A percentile compares a stretch with the other conserved stretches of the same genome.
Conservation (phyloP, 176 grass and related monocot genomes). For the Saccharum spontaneum region DNA sequence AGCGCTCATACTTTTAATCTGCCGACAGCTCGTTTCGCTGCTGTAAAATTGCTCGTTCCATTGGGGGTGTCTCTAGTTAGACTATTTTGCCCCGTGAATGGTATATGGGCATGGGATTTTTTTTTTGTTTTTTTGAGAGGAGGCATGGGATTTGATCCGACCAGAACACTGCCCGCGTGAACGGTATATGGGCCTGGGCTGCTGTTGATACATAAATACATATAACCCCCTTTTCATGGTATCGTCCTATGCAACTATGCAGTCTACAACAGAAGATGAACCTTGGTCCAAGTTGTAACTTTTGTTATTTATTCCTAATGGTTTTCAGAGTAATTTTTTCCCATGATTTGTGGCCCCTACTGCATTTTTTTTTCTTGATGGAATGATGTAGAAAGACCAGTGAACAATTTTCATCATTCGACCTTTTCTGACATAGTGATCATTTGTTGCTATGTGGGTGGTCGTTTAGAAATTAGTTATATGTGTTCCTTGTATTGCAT, state of each 20-base stretch:
- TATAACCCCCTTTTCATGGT: not conserved
- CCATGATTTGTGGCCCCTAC: not conserved
- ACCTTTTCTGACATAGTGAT: not conserved
- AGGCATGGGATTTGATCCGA: not conserved
- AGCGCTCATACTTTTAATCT: not conserved
- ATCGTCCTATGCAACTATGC: not conserved
- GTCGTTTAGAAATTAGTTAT: not conserved
- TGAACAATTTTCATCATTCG: not conserved
- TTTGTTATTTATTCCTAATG: not conserved
- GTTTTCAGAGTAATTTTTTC: not conserved
- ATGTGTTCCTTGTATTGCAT: conserved; percentile 6
- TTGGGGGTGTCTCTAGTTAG: not conserved
- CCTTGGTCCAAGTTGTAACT: conserved; percentile 2
- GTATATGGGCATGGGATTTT: not conserved
- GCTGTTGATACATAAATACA: not conserved
- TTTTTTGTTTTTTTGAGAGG: no score
- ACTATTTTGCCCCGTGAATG: not conserved
- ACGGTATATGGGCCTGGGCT: not conserved
- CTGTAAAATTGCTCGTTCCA: not conserved
- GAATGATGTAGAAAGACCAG: not conserved
- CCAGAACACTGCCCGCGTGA: not conserved
- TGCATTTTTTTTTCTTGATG: not conserved
- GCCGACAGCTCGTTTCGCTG: not conserved
- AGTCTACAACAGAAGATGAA: not conserved
- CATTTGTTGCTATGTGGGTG: not conserved